Base-by-base conservation (phyloP, 345 rosid species). In the Microthlaspi erraticum region DNA sequence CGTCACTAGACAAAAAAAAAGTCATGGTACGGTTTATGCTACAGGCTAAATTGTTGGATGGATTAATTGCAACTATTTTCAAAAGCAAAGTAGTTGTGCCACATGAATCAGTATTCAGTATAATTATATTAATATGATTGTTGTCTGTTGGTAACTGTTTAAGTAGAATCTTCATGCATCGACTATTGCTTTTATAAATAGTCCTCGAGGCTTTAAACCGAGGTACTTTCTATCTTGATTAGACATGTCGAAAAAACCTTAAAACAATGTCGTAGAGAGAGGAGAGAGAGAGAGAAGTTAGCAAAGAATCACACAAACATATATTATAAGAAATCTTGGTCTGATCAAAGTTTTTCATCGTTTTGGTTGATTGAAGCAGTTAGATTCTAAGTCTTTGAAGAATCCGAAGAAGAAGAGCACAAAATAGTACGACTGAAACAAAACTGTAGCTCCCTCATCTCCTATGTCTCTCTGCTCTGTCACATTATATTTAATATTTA, bases 331-430 rank as follows among this genome's bases (percentile, higher is more conserved):
- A 58, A 50, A 33, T 58, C 11, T 58, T 66, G 67, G 67, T 66
- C 72, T 11, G 61, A 74, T 42, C 46, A 66, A 33, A 58, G 16
- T 10, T 36, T 49, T 49, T 18, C 67, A 66, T 68, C 3, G 34
- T 75, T 75, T 67, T 68, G 56, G 68, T n/a, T 62, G 70, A 62
- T 74, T 60, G 69, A 62, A 69, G 61, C 74, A 70, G 71, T 63
- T 63, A 63, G 79, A 76, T 76, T 76, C 79, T 5, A 71, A 70
- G 32, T 45, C 60, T 61, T 75, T 38, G 69, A 75, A 53, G 74
- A 53, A 61, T 76, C 79, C 79, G 75, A 63, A 76, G 71, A 42
- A 76, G 79, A 76, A 76, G 61, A 76, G 23, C 79, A 76, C 79
- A 76, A 76, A 70, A 70, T 56, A 63, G 75, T 76, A 76, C 79